phyloP scores from a whole-genome alignment of 1,284 basidiomycete species.

The Sanguinoderma infundibulare region DNA sequence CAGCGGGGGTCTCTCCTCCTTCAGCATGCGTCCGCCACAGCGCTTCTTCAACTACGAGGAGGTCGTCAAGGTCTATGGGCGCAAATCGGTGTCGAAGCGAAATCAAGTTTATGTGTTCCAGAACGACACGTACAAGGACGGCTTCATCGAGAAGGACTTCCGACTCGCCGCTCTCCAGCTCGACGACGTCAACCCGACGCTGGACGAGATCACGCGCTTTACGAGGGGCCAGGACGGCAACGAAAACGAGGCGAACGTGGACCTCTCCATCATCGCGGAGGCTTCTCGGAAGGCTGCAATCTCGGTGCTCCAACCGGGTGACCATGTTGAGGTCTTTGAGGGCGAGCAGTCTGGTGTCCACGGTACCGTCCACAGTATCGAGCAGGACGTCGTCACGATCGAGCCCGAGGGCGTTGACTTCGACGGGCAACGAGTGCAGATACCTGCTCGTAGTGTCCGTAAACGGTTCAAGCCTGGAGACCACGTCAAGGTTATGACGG shows the following conservation, averaged over 20 bases:
- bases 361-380: slow-evolving; percentile 90
- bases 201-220: slow-evolving; percentile 96
- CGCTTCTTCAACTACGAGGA: slow-evolving; percentile 96
- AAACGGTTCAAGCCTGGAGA: slow-evolving; percentile 98
- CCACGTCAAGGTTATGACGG: slow-evolving; percentile 98
- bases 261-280: slow-evolving; percentile 87
- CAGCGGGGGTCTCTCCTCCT: slow-evolving; percentile 46
- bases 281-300: slow-evolving; percentile 87
- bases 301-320: slow-evolving; percentile 93
- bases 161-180: slow-evolving; percentile 79
- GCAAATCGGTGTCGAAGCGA: slow-evolving; percentile 74
- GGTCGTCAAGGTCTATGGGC: slow-evolving; percentile 86
- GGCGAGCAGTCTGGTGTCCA: slow-evolving; percentile 95
- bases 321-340: slow-evolving; percentile 97
- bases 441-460: slow-evolving; percentile 88
- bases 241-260: slow-evolving; percentile 66
- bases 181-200: slow-evolving; percentile 93
- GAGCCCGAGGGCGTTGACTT: slow-evolving; percentile 83
- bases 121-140: slow-evolving; percentile 92
- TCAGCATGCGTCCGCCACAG: slow-evolving; percentile 82
- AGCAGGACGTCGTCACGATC: slow-evolving; percentile 87
- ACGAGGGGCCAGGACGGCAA: slow-evolving; percentile 69
- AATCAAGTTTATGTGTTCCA: slow-evolving; percentile 85
- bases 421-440: slow-evolving; percentile 84
- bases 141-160: slow-evolving; percentile 97